A percentile compares a stretch with the other conserved stretches of the same genome.
Evolutionary conservation across 2,329 filamentous ascomycete species (phyloP).

Genomic region (Massarina eburnea): DNA sequence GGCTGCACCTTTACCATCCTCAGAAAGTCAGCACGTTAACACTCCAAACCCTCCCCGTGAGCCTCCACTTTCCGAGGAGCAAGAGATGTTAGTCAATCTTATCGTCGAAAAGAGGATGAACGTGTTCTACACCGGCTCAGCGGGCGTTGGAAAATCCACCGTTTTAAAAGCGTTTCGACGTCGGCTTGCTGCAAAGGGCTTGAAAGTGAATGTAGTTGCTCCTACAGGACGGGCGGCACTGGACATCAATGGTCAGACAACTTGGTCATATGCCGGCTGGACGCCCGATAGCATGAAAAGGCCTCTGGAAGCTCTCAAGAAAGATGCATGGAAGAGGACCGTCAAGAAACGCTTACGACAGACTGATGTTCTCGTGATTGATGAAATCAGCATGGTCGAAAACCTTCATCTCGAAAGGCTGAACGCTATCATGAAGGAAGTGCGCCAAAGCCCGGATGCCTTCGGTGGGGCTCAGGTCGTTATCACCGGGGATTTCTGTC

Average conservation of each 20-base stretch:
- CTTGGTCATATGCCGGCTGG: slow-evolving; percentile 61
- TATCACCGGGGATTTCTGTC: slow-evolving; percentile 56
- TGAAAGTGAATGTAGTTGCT: slow-evolving; percentile 55
- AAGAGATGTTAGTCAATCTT: no score
- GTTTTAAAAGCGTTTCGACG: slow-evolving; percentile 54
- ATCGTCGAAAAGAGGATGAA: no score
- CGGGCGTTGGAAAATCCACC: slow-evolving; percentile 62
- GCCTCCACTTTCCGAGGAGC: no score
- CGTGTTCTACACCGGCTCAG: slow-evolving; percentile 66
- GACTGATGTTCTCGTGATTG: slow-evolving; percentile 62
- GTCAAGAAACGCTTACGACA: slow-evolving; percentile 42
- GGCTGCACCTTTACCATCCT: no score
- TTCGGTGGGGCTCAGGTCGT: slow-evolving; percentile 58
- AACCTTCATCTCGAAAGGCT: slow-evolving; percentile 55
- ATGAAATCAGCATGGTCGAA: slow-evolving; percentile 69
- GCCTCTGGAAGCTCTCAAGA: slow-evolving; percentile 40
- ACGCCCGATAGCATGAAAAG: slow-evolving; percentile 50
- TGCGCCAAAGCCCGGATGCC: slow-evolving; percentile 22
- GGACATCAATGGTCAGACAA: slow-evolving; percentile 59
- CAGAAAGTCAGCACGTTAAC: no score
- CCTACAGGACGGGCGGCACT: slow-evolving; percentile 63
- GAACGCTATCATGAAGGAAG: slow-evolving; percentile 51
- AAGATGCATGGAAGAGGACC: slow-evolving; percentile 35
- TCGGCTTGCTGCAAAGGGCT: slow-evolving; percentile 38
- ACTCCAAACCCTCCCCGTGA: no score